Conservation (phyloP, 176 grass and related monocot species). For the Themeda triandra region DNA sequence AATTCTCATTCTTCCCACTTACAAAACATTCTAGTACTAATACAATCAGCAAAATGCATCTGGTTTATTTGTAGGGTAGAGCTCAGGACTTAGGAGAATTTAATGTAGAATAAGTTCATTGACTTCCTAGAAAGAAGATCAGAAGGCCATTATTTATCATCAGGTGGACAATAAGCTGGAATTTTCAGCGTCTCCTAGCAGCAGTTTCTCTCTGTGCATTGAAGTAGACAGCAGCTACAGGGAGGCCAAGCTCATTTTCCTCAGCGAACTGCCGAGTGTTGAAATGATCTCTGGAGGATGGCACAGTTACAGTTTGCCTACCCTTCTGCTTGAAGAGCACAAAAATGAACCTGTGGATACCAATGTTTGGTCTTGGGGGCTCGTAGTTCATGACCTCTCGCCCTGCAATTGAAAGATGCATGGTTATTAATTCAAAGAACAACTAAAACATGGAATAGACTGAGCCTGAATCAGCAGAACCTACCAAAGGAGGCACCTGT, state of each 20-base stretch:
- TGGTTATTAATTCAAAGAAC: conserved; percentile 17
- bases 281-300: conserved; percentile 61
- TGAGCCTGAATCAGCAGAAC: conserved; percentile 13
- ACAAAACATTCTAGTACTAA: conserved; percentile 21
- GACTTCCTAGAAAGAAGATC: background rate
- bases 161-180: background rate
- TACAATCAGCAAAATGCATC: conserved; percentile 38
- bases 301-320: conserved; percentile 41
- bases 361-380: conserved; percentile 79
- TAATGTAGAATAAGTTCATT: conserved; percentile 2
- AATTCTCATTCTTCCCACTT: background rate
- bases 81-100: background rate
- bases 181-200: conserved; percentile 63
- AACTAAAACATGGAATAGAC: conserved; percentile 14
- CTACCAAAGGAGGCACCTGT: conserved; percentile 88
- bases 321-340: conserved; percentile 89
- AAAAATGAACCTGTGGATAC: conserved; percentile 95
- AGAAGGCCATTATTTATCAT: conserved; percentile 22
- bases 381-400: conserved; percentile 67
- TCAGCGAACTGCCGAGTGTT: conserved; percentile 71
- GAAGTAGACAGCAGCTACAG: conserved; percentile 89
- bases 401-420: conserved; percentile 35
- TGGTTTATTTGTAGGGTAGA: conserved; percentile 34
- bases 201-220: conserved; percentile 89
- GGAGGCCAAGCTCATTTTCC: conserved; percentile 78